Base-by-base conservation (phyloP, 2,329 filamentous ascomycete genomes). In the Drechslerella dactyloides region DNA sequence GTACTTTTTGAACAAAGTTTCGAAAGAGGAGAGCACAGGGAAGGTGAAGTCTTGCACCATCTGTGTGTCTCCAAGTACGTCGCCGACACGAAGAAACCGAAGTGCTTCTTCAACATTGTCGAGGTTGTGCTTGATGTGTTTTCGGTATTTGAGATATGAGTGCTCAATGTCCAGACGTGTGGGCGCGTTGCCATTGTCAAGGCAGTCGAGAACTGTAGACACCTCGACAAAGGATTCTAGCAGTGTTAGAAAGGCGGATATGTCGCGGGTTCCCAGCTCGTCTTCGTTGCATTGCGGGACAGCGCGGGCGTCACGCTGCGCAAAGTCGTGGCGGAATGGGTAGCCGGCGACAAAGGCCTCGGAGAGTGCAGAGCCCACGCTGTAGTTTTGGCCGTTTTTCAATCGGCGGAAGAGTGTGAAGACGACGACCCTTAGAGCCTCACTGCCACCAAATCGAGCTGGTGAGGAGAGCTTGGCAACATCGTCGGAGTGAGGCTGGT, bases 11-110 rank as follows among this genome's bases (percentile, higher is more conserved):
- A 70, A 70, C 3, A 70, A 40, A 1, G 59, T 70, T 42, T 70
- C 66, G 54, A 59, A 70, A 11, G 66, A 70, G 19, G 59, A 64
- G 19, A 70, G 66, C 19, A 70, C 66, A 2, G 66, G 55, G 23
- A 70, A 70, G 1, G 66, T 70, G 10, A 70, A 70, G 59, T 70
- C 66, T 44, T 70, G 66, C 40, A 70, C 56, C 59, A 70, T 70
- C n/a, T 70, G 66, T 3, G 66, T 64, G 27, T 70, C 57, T 1
- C 46, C 59, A 5, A 70, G 35, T 7, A 70, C 44, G 17, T 70
- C 66, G 2, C 58, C 59, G 8, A 70, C 30, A 19, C 59, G 59
- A 3, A 70, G 54, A 48, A 70, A 70, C 4, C 66, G 54, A 21
- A 70, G 66, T 0, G 66, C 63, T 24, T 70, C 66, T 27, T 70